phyloP scores from a whole-genome alignment of 495 filamentous ascomycete species.

The Penicillium arizonense region DNA sequence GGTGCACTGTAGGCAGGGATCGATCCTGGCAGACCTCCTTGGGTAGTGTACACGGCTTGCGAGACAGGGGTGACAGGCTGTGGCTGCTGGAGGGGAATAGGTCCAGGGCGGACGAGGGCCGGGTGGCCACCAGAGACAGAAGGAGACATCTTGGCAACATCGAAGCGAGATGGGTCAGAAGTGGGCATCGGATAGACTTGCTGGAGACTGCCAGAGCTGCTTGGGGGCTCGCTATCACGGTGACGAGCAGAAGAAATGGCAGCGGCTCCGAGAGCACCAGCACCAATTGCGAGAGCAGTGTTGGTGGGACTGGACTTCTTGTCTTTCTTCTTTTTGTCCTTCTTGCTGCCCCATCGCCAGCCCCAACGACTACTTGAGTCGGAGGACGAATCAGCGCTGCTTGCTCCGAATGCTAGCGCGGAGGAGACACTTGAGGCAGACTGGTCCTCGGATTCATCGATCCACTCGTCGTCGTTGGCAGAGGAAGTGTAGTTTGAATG shows the following conservation, averaged over 20 bases:
- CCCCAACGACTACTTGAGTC: constrained; percentile 54
- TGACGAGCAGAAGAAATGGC: constrained; percentile 30
- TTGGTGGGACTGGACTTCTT: constrained; percentile 24
- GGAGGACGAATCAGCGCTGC: constrained; percentile 52
- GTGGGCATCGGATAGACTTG: constrained; percentile 59
- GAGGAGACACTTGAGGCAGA: constrained; percentile 51
- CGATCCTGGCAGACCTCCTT: constrained; percentile 28
- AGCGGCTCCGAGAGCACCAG: constrained; percentile 32
- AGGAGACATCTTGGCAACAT: constrained; percentile 49
- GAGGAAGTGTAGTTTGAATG: constrained; percentile 32
- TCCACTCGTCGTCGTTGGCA: constrained; percentile 54
- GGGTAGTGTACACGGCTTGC: constrained; percentile 50
- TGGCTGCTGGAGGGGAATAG: constrained; percentile 57
- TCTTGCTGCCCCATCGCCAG: constrained; percentile 58
- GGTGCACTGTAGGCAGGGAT: constrained; percentile 36
- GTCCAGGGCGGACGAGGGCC: constrained; percentile 45
- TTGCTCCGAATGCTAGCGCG: constrained; percentile 55
- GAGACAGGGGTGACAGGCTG: constrained; percentile 57
- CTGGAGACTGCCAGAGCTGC: constrained; percentile 39
- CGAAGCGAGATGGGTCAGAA: constrained; percentile 58
- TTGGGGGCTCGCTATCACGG: constrained; percentile 24
- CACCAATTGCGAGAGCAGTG: constrained; percentile 26
- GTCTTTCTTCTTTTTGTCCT: constrained; percentile 40
- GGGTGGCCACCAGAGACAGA: constrained; percentile 42
- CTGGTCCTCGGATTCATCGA: constrained; percentile 53